Percentiles rank a stretch among this genome's conserved stretches.
phyloP scores from a whole-genome alignment of 495 filamentous ascomycete genomes.

The Xylaria castorea region DNA sequence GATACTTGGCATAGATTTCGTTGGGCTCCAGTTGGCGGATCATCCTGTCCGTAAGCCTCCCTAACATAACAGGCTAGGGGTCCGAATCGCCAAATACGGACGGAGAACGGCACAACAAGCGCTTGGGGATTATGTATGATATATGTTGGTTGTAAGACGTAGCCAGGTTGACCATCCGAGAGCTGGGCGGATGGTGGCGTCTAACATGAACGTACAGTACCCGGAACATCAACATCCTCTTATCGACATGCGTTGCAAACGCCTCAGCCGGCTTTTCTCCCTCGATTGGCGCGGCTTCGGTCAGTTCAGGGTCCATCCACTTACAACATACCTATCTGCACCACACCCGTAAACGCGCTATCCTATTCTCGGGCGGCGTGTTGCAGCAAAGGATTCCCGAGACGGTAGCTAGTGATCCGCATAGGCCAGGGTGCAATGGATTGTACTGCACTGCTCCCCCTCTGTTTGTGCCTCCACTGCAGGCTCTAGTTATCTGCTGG shows the following conservation, averaged over 20 bases:
- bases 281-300: constrained; percentile 11
- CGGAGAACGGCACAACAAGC: constrained; percentile 18
- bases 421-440: not conserved
- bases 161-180: not conserved
- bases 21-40: constrained; percentile 14
- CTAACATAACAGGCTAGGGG: not conserved
- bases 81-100: constrained; percentile 17
- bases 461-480: constrained; percentile 4
- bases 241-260: constrained; percentile 21
- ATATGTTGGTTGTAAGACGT: constrained; percentile 9
- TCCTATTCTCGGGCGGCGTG: constrained; percentile 11
- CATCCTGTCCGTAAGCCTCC: not conserved
- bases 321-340: not conserved
- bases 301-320: constrained; percentile 23
- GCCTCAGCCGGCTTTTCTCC: constrained; percentile 13
- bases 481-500: not conserved
- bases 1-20: constrained; percentile 22
- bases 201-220: constrained; percentile 2
- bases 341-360: not conserved
- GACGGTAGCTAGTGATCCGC: constrained; percentile 21
- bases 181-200: not conserved
- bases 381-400: constrained; percentile 29
- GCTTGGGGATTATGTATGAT: not conserved
- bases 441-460: not conserved
- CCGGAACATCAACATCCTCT: constrained; percentile 4